Conservation (phyloP, 208 protist genomes). For the Trypanosomatidae sp. region DNA sequence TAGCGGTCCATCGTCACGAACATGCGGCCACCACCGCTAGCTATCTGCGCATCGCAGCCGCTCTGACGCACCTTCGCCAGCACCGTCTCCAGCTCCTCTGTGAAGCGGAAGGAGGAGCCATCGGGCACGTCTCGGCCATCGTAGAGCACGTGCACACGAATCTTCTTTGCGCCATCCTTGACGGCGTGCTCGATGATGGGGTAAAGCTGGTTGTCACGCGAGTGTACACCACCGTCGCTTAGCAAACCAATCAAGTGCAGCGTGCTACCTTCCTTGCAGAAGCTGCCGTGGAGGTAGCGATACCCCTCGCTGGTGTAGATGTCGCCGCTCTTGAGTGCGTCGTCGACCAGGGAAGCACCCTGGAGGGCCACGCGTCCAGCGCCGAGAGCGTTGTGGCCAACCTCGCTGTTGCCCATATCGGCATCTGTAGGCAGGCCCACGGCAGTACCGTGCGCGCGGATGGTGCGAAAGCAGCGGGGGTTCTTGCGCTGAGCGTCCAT, state of each 20-base stretch:
- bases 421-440: slow-evolving; percentile 94
- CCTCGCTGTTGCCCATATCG: slow-evolving; percentile 97
- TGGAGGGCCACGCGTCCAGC: slow-evolving; percentile 92
- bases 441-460: slow-evolving; percentile 92
- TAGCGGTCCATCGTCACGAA: slow-evolving; percentile 97
- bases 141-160: slow-evolving; percentile 93
- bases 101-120: slow-evolving; percentile 91
- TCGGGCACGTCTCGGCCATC: slow-evolving; percentile 96
- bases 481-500: slow-evolving; percentile 65
- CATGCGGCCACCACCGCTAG: slow-evolving; percentile 95
- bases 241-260: slow-evolving; percentile 94
- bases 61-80: slow-evolving; percentile 68
- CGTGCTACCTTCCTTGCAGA: slow-evolving; percentile 68
- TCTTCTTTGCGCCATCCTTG: slow-evolving; percentile 77
- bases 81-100: slow-evolving; percentile 87
- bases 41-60: slow-evolving; percentile 90
- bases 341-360: slow-evolving; percentile 95
- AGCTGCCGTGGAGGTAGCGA: slow-evolving; percentile 86
- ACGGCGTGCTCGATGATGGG: slow-evolving; percentile 87
- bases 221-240: slow-evolving; percentile 95
- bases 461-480: slow-evolving; percentile 75
- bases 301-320: slow-evolving; percentile 92
- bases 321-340: slow-evolving; percentile 74
- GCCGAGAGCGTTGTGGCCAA: slow-evolving; percentile 96
- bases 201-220: slow-evolving; percentile 91